Conservation (phyloP, 805 yeast genomes). For the Deakozyma indianensis region DNA sequence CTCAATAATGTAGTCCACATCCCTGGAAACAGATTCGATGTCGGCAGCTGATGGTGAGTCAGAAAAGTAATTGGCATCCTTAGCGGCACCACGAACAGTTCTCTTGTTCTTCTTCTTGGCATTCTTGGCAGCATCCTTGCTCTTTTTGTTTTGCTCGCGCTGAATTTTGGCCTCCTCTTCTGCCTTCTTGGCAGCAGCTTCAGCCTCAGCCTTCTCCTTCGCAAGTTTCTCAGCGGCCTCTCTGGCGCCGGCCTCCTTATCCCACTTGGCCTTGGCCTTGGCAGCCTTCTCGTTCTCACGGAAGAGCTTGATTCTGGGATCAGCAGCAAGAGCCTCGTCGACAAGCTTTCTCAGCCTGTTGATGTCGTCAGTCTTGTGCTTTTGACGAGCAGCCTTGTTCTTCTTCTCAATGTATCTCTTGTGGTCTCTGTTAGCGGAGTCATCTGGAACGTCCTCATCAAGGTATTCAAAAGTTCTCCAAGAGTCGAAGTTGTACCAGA, state of each 20-base stretch:
- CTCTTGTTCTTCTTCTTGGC: slow-evolving; percentile 96
- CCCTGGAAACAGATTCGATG: slow-evolving; percentile 42
- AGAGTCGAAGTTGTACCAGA: slow-evolving; percentile 89
- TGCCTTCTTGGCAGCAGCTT: slow-evolving; percentile 60
- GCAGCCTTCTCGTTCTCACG: slow-evolving; percentile 90
- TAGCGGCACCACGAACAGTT: slow-evolving; percentile 63
- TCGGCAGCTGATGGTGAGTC: slow-evolving; percentile 56
- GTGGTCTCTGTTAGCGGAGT: slow-evolving; percentile 97
- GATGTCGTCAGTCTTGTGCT: slow-evolving; percentile 95
- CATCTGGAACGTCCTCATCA: slow-evolving; percentile 99
- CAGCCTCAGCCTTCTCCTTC: slow-evolving; percentile 78
- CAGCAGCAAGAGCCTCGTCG: slow-evolving; percentile 77
- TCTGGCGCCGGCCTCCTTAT: slow-evolving; percentile 93
- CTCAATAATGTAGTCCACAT: slow-evolving; percentile 66
- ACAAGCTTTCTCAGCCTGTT: slow-evolving; percentile 75
- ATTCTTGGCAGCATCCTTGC: slow-evolving; percentile 91
- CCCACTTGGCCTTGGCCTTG: slow-evolving; percentile 93
- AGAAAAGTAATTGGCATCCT: slow-evolving; percentile 65
- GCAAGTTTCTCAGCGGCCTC: slow-evolving; percentile 90
- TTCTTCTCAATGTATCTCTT: slow-evolving; percentile 97
- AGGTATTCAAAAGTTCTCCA: slow-evolving; percentile 97
- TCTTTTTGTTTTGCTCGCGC: slow-evolving; percentile 53
- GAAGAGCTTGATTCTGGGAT: slow-evolving; percentile 88
- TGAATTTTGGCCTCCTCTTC: slow-evolving; percentile 54
- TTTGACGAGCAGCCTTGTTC: slow-evolving; percentile 91